Base-by-base conservation (phyloP, 352 stramenopile species). In the Aphanomyces astaci region DNA sequence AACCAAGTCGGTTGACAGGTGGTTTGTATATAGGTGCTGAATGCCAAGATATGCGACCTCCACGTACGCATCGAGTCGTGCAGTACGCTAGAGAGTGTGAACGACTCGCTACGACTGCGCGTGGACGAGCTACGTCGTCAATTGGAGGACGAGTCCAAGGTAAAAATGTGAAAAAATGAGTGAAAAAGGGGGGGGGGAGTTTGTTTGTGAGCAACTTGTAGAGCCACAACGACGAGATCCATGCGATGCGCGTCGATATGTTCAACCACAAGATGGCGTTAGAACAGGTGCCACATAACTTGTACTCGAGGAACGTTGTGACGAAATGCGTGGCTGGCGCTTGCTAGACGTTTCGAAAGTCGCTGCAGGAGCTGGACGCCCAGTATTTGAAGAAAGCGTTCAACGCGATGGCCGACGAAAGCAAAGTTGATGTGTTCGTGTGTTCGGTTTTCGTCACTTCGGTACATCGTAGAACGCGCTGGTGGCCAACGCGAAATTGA, bases 201-300 rank as follows among this genome's bases (percentile, higher is more conserved):
- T n/a, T n/a, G n/a, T n/a, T n/a, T n/a, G n/a, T n/a, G n/a, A n/a
- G n/a, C n/a, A n/a, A n/a, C n/a, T n/a, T 17, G 30, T 66, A 80
- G 54, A 76, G 31, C 7, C 82, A 90, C 56, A 80, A 78, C 7
- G 78, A 90, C 24, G 79, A 90, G 71, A 87, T 90, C 59, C 81
- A 90, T 66, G 86, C 87, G 71, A 79, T 90, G 49, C 77, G 81
- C 9, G 73, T 90, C 40, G 83, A 91, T 65, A 88, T 89, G 81
- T 91, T 91, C 66, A 91, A 91, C 62, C 83, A 90, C 77, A 91
- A 90, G 62, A 90, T 91, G 81, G 81, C 81, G 36, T 74, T 91
- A 28, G 83, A 91, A 70, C 88, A 91, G 78, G 80, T 88, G 36
- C 0, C 11, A 56, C 4, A 28, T 30, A 32, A 2, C 17, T 59